Conservation (phyloP, 345 rosid species). For the Heritiera littoralis region DNA sequence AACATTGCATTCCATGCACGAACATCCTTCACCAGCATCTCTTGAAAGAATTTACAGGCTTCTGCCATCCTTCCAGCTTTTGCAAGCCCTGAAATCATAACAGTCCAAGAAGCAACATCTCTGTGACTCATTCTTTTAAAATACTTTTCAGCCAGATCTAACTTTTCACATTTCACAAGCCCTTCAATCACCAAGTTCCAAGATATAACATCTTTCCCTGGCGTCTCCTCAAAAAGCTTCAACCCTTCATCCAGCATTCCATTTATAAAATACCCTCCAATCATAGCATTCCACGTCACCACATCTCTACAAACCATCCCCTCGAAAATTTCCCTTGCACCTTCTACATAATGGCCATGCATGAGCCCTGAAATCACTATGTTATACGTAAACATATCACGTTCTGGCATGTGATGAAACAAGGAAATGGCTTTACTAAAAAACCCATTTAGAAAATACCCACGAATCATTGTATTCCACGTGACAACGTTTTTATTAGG, state of each 20-base stretch:
- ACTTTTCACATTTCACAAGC: constrained; percentile 25
- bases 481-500: constrained; percentile 36
- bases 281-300: constrained; percentile 45
- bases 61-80: constrained; percentile 35
- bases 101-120: constrained; percentile 43
- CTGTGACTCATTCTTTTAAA: constrained; percentile 36
- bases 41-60: constrained; percentile 37
- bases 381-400: constrained; percentile 40
- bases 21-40: constrained; percentile 40
- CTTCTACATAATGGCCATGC: constrained; percentile 31
- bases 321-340: constrained; percentile 37
- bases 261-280: constrained; percentile 39
- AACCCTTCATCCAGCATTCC: constrained; percentile 38
- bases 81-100: constrained; percentile 42
- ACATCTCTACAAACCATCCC: constrained; percentile 39
- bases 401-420: constrained; percentile 35
- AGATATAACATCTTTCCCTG: constrained; percentile 38
- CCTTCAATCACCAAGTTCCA: constrained; percentile 51
- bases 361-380: constrained; percentile 41
- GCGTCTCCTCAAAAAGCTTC: constrained; percentile 32
- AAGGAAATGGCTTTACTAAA: constrained; percentile 29
- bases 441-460: constrained; percentile 40
- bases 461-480: constrained; percentile 44
- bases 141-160: constrained; percentile 36
- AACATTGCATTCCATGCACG: constrained; percentile 45